Conservation (phyloP, 805 yeast species). For the Scheffersomyces spartinae region DNA sequence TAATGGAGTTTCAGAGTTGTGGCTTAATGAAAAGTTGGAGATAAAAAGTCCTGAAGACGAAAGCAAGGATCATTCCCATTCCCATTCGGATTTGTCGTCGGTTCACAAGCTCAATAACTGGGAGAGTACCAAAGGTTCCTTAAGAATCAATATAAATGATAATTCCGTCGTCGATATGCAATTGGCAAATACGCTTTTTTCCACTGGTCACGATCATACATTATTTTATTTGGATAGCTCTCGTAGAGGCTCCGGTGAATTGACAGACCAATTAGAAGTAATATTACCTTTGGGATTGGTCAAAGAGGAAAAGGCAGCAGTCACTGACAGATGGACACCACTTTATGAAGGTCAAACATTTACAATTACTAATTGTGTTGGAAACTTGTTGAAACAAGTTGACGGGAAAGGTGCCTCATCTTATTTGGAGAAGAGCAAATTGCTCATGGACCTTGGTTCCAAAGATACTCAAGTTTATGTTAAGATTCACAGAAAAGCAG, state of each 20-base stretch:
- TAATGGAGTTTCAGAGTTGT: conserved; percentile 27
- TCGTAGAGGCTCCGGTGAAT: too few species aligned
- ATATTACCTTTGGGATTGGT: conserved; percentile 9
- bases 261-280: conserved; percentile 16
- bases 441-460: conserved; percentile 26
- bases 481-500: conserved; percentile 11
- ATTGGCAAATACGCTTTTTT: conserved; percentile 30
- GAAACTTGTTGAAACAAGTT: conserved; percentile 49
- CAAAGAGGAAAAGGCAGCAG: conserved; percentile 1
- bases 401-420: conserved; percentile 47
- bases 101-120: too few species aligned
- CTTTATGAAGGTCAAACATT: conserved; percentile 18
- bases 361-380: conserved; percentile 36
- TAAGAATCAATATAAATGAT: conserved; percentile 10
- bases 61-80: conserved; percentile 12
- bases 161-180: conserved; percentile 9
- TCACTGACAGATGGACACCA: conserved; percentile 23
- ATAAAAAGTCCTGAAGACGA: conserved; percentile 10
- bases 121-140: too few species aligned
- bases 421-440: conserved; percentile 34
- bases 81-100: too few species aligned
- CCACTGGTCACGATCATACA: conserved; percentile 22
- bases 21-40: conserved; percentile 18
- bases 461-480: conserved; percentile 34
- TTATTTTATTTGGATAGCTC: conserved; percentile 19